A percentile compares a stretch with the other conserved stretches of the same genome.
These are phyloP conservation scores for Salix suchowensis DNA, from an alignment of 345 rosid species.

Conservation along the genomic window DNA sequence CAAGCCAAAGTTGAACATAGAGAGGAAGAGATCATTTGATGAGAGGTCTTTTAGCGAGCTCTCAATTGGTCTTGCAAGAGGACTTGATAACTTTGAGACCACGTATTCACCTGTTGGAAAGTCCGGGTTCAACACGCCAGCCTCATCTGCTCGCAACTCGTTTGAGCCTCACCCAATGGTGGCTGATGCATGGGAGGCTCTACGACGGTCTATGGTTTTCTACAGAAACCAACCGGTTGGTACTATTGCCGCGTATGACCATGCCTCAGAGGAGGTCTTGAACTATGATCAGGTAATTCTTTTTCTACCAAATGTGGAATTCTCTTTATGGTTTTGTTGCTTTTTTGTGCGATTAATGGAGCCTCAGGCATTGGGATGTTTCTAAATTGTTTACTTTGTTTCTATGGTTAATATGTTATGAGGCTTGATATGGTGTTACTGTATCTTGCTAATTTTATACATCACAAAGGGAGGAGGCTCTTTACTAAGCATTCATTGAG, in stretches of 20 bases:
- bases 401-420: not conserved
- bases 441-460: not conserved
- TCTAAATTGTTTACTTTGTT: not conserved
- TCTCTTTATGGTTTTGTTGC: not conserved
- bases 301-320: not conserved
- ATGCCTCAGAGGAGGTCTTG: slow-evolving; percentile 91
- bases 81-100: slow-evolving; percentile 47
- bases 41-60: slow-evolving; percentile 93
- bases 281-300: slow-evolving; percentile 91
- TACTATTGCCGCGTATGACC: slow-evolving; percentile 84
- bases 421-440: not conserved
- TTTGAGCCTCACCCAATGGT: slow-evolving; percentile 96
- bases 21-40: slow-evolving; percentile 84
- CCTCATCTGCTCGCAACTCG: slow-evolving; percentile 72
- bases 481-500: not conserved
- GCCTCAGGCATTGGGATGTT: not conserved
- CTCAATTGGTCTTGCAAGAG: slow-evolving; percentile 57
- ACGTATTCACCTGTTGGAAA: slow-evolving; percentile 17
- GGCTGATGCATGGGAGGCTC: slow-evolving; percentile 95
- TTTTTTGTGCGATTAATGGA: not conserved
- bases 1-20: slow-evolving; percentile 81
- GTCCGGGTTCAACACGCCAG: slow-evolving; percentile 70
- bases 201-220: slow-evolving; percentile 69
- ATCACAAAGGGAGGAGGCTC: not conserved
- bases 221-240: slow-evolving; percentile 85